These are phyloP conservation scores for Tricladium varicosporioides DNA, from an alignment of 2,329 filamentous ascomycete genomes.

Conservation along the genomic window DNA sequence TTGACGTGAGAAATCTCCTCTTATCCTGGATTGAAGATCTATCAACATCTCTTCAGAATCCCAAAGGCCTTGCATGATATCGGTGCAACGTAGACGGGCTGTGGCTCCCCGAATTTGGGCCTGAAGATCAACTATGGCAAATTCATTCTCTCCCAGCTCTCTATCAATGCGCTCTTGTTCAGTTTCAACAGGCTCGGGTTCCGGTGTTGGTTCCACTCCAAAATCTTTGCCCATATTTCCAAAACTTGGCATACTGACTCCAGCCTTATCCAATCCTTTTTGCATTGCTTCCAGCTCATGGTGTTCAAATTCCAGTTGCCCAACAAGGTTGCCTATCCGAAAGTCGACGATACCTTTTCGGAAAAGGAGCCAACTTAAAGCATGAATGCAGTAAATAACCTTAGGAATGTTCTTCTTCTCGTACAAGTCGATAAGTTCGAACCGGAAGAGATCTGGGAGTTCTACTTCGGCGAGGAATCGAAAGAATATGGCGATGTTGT, in stretches of 20 bases:
- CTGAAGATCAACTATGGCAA: slow-evolving; percentile 74
- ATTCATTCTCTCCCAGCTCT: slow-evolving; percentile 76
- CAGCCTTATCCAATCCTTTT: slow-evolving; percentile 93
- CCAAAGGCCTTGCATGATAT: slow-evolving; percentile 88
- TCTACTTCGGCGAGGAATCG: slow-evolving; percentile 88
- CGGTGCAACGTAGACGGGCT: slow-evolving; percentile 71
- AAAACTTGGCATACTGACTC: slow-evolving; percentile 95
- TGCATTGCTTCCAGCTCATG: slow-evolving; percentile 97
- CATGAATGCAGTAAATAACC: slow-evolving; percentile 98
- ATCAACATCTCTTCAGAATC: slow-evolving; percentile 75
- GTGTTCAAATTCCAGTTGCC: slow-evolving; percentile 94
- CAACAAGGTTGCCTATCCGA: slow-evolving; percentile 92
- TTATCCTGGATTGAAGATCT: slow-evolving; percentile 81
- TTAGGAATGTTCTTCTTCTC: slow-evolving; percentile 99
- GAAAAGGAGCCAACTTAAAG: slow-evolving; percentile 94
- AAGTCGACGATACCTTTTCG: slow-evolving; percentile 94
- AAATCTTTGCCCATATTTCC: slow-evolving; percentile 96
- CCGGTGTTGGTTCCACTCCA: slow-evolving; percentile 73
- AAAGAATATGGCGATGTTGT: slow-evolving; percentile 97
- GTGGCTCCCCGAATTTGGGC: slow-evolving; percentile 81
- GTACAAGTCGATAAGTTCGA: slow-evolving; percentile 95
- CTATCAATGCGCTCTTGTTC: slow-evolving; percentile 86
- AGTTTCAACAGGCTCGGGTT: slow-evolving; percentile 71
- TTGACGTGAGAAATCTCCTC: slow-evolving; percentile 84
- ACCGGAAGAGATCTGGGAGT: slow-evolving; percentile 91